Evolutionary conservation across 306 rosid species (phyloP), one percentile per base, ranked within the genome.

Genomic region (Fragaria iinumae): DNA sequence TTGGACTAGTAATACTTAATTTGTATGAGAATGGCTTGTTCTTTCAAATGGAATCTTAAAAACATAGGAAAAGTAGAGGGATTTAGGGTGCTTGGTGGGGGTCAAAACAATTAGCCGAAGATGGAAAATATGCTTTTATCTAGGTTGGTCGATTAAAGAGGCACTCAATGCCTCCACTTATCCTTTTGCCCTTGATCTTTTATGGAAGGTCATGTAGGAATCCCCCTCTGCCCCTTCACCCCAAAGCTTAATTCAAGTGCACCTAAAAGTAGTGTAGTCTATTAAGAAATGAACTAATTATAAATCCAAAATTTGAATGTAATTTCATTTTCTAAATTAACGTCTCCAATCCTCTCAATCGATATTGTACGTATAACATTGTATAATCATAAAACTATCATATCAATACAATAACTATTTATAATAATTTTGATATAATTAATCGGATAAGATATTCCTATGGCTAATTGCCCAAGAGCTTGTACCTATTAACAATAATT

Each of bases 111-210:
- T n/a, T 72, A 72, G 74, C 75, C 84, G 41, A 82, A 79, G 85
- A 82, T 85, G 80, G 81, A 84, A 82, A 80, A 67, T 41, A 41
- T 80, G 80, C 78, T 76, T 81, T 83, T 78, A 80, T 34, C 48
- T 44, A 67, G 39, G 77, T 32, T 79, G 47, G 65, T 66, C 71
- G 70, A 67, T 66, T 27, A 23, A 34, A 73, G 70, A 38, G 49
- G 76, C 18, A 59, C 71, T 73, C 82, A 71, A 77, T 75, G 79
- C 83, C 78, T 47, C 81, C 88, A 74, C 81, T 83, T 72, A 36
- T 7, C 34, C 10, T 29, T 73, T 16, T 82, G 48, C 49, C 59
- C 70, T 59, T 34, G 39, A 36, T 57, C 71, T 53, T 72, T 14
- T 21, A 39, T 41, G 75, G 78, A 76, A 67, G 68, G 86, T 57